These are phyloP conservation scores for Ceratocystis albifundus DNA, from an alignment of 2,329 filamentous ascomycete species.

Conservation along the genomic window DNA sequence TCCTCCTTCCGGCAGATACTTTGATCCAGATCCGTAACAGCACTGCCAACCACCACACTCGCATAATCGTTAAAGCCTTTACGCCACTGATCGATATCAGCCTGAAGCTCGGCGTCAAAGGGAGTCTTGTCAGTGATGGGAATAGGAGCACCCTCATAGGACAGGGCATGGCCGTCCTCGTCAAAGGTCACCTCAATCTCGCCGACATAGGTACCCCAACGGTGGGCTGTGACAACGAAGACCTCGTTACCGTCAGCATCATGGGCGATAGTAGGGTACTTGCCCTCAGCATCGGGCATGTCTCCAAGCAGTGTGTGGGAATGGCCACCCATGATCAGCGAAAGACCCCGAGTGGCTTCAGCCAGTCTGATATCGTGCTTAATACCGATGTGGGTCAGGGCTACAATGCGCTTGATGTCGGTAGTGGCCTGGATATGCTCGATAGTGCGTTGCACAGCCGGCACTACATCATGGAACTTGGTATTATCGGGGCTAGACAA, in stretches of 20 bases:
- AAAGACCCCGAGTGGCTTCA: conserved; percentile 47
- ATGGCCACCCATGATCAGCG: conserved; percentile 57
- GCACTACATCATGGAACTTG: conserved; percentile 45
- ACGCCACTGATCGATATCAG: conserved; percentile 47
- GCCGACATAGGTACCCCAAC: conserved; percentile 58
- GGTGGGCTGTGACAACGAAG: conserved; percentile 55
- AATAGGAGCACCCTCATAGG: conserved; percentile 52
- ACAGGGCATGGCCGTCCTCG: conserved; percentile 46
- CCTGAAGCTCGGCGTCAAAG: conserved; percentile 46
- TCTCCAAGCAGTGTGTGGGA: conserved; percentile 49
- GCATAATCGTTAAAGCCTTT: conserved; percentile 50
- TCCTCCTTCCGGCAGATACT: conserved; percentile 45
- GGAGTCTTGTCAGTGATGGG: conserved; percentile 50
- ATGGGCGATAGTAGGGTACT: conserved; percentile 51
- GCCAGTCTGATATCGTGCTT: conserved; percentile 52
- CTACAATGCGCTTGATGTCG: conserved; percentile 52
- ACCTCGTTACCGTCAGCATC: conserved; percentile 54
- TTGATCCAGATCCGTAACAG: conserved; percentile 47
- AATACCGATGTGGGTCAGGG: conserved; percentile 57
- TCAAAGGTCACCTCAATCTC: conserved; percentile 57
- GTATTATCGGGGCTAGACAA: conserved; percentile 51
- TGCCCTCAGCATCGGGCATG: conserved; percentile 45
- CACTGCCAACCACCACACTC: conserved; percentile 44
- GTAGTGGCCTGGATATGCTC: conserved; percentile 50
- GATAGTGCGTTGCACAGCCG: conserved; percentile 49